Evolutionary conservation across 306 rosid species (phyloP).

Genomic region (Cucumis cinereus): DNA sequence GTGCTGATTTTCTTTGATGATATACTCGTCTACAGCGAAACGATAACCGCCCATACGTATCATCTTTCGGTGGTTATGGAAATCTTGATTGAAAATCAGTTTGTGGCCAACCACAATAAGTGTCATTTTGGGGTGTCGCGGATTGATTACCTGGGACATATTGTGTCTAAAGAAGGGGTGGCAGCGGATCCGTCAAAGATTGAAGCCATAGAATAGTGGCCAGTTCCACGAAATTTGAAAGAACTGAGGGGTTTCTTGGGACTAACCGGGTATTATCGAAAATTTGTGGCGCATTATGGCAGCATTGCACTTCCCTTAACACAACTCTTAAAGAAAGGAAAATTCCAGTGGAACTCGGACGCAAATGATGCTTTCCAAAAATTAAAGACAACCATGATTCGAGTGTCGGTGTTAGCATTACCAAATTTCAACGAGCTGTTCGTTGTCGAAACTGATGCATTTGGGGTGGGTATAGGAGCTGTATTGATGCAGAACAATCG

Average conservation of each 20-base stretch:
- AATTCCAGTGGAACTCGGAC: fast-evolving
- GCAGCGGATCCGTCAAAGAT: background rate
- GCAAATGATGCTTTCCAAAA: fast-evolving
- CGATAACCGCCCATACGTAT: no score
- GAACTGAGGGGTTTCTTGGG: background rate
- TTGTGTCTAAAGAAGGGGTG: background rate
- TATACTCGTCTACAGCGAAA: background rate
- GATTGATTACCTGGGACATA: background rate
- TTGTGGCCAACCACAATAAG: background rate
- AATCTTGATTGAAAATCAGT: background rate
- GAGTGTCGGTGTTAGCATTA: fast-evolving
- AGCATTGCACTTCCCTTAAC: background rate
- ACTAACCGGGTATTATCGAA: background rate
- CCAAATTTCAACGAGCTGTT: background rate
- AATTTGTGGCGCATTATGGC: background rate
- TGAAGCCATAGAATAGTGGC: background rate
- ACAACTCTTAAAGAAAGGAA: background rate
- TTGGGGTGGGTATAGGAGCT: fast-evolving
- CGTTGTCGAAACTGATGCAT: background rate
- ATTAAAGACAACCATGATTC: background rate
- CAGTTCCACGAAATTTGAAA: background rate
- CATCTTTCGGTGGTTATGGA: background rate
- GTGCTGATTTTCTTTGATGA: background rate
- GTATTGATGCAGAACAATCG: background rate
- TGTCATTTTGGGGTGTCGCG: background rate